Percentiles rank a stretch among this genome's conserved stretches.
These are phyloP conservation scores for Maudiozyma turicensis DNA, from an alignment of 805 yeast genomes.

Conservation along the genomic window DNA sequence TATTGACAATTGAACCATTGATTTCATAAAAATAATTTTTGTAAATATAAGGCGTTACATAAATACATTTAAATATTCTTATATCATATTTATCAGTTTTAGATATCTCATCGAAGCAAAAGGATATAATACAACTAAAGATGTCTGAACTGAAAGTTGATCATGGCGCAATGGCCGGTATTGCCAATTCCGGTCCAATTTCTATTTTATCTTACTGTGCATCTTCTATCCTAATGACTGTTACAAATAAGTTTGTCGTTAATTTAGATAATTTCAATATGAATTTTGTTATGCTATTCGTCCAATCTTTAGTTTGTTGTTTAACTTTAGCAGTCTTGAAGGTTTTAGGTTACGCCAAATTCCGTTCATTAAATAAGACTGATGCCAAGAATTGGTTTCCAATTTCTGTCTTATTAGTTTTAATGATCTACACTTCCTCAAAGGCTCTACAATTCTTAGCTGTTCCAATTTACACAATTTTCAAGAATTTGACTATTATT, in stretches of 20 bases:
- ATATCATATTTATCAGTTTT: too few relatives aligned
- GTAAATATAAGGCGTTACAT: too few relatives aligned
- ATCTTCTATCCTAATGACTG: constrained; percentile 94
- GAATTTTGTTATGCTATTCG: constrained; percentile 82
- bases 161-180: constrained; percentile 8
- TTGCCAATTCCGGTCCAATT: constrained; percentile 43
- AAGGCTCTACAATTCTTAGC: constrained; percentile 87
- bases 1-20: too few relatives aligned
- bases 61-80: too few relatives aligned
- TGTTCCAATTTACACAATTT: constrained; percentile 94
- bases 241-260: constrained; percentile 91
- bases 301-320: constrained; percentile 81
- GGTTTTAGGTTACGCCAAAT: constrained; percentile 64
- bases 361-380: constrained; percentile 71
- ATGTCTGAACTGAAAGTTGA: constrained; percentile 26
- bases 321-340: constrained; percentile 64
- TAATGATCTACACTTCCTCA: constrained; percentile 93
- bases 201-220: constrained; percentile 80
- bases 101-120: not conserved
- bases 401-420: constrained; percentile 76
- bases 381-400: constrained; percentile 97
- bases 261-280: constrained; percentile 60
- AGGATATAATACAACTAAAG: not conserved
- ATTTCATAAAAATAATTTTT: too few relatives aligned
- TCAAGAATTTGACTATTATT: constrained; percentile 94